A percentile compares a stretch with the other conserved stretches of the same genome.
These are phyloP conservation scores for Backusella australiensis DNA, from an alignment of 192 early-diverging fungal species.

Conservation along the genomic window DNA sequence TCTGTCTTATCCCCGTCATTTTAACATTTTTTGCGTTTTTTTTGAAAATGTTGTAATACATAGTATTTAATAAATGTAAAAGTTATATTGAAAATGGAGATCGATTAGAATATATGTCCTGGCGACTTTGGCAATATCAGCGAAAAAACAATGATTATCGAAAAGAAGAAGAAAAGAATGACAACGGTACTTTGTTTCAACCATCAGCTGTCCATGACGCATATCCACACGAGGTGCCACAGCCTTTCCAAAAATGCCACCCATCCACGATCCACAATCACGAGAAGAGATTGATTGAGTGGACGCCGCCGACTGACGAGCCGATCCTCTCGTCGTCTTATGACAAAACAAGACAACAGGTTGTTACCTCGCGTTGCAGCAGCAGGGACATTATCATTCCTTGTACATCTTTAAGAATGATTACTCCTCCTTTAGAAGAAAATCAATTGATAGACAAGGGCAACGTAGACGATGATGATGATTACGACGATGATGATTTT, in stretches of 20 bases:
- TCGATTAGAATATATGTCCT: constrained; percentile 36
- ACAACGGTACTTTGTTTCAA: constrained; percentile 7
- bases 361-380: not conserved
- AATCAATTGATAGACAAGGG: not conserved
- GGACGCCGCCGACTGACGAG: constrained; percentile 1
- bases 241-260: constrained; percentile 1
- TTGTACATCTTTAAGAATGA: not conserved
- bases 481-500: not conserved
- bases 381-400: not conserved
- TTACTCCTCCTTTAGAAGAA: constrained; percentile 3
- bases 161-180: not conserved
- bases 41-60: not conserved
- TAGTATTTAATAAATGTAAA: constrained; percentile 36
- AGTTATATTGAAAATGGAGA: constrained; percentile 24
- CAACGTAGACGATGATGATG: not conserved
- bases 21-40: not conserved
- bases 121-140: constrained; percentile 28
- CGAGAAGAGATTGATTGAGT: constrained; percentile 1
- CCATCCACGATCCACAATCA: constrained; percentile 7
- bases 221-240: constrained; percentile 18
- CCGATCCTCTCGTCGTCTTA: not conserved
- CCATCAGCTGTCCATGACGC: constrained; percentile 13
- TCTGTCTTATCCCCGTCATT: not conserved
- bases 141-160: not conserved
- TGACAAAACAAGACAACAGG: not conserved